Conservation (phyloP, 2,329 filamentous ascomycete genomes). For the Stemphylium beticola region DNA sequence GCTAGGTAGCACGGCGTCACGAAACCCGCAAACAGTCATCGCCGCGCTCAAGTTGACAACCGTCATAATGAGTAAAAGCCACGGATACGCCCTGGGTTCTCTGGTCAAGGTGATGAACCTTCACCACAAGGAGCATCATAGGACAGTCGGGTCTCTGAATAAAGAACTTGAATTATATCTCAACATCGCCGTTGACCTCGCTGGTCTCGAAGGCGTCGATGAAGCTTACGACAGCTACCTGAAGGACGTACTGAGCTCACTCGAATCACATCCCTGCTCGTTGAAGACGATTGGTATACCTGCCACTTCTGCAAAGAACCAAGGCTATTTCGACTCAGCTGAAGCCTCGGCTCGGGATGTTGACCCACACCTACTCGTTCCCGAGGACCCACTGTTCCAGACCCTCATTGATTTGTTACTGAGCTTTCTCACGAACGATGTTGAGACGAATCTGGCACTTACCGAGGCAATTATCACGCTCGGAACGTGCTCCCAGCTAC, state of each 20-base stretch:
- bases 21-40: conserved; percentile 85
- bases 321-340: conserved; percentile 53
- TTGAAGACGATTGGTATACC: conserved; percentile 70
- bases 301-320: conserved; percentile 62
- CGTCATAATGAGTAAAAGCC: conserved; percentile 84
- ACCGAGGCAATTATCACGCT: conserved; percentile 85
- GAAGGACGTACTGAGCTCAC: conserved; percentile 70
- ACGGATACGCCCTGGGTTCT: conserved; percentile 81
- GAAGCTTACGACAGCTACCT: conserved; percentile 74
- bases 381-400: conserved; percentile 65
- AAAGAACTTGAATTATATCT: conserved; percentile 77
- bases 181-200: conserved; percentile 70
- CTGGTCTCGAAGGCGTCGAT: conserved; percentile 72
- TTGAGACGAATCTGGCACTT: conserved; percentile 87
- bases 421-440: conserved; percentile 85
- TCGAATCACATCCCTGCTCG: conserved; percentile 78
- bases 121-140: conserved; percentile 60
- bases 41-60: conserved; percentile 88
- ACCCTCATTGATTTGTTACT: conserved; percentile 67
- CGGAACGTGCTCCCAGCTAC: conserved; percentile 82
- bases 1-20: conserved; percentile 80
- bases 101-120: conserved; percentile 72
- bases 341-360: conserved; percentile 64
- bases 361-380: conserved; percentile 65
- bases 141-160: conserved; percentile 76